These are phyloP conservation scores for Calonectria naviculata DNA, from an alignment of 2,329 filamentous ascomycete species.

Conservation along the genomic window DNA sequence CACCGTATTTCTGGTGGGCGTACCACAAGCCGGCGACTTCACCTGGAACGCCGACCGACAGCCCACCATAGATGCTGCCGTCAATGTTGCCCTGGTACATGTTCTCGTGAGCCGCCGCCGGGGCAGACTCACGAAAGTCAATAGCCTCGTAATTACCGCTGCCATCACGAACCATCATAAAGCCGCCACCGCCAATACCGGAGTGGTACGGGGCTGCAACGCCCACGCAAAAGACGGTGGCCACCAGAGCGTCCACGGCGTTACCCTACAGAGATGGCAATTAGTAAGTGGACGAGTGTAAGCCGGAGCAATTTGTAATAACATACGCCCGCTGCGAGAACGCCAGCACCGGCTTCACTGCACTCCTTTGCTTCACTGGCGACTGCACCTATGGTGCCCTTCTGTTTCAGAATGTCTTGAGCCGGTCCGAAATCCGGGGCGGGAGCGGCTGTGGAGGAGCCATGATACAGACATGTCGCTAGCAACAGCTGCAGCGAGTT, in stretches of 20 bases:
- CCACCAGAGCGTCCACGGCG: constrained; percentile 81
- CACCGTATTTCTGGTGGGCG: constrained; percentile 78
- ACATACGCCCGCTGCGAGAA: constrained; percentile 65
- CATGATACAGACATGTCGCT: constrained; percentile 22
- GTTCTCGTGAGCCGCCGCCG: constrained; percentile 81
- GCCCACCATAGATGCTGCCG: constrained; percentile 76
- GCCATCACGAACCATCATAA: constrained; percentile 81
- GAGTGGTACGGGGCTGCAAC: constrained; percentile 82
- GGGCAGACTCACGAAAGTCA: constrained; percentile 91
- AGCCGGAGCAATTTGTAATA: background rate
- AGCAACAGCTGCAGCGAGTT: constrained; percentile 8
- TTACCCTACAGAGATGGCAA: constrained; percentile 64
- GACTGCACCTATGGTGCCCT: constrained; percentile 67
- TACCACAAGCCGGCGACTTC: constrained; percentile 84
- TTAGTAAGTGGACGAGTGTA: background rate
- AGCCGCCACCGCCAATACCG: constrained; percentile 91
- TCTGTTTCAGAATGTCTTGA: constrained; percentile 23
- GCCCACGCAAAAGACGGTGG: constrained; percentile 80
- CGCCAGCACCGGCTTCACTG: constrained; percentile 74
- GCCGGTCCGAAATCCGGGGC: background rate
- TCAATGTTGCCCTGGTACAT: constrained; percentile 83
- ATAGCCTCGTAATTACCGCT: constrained; percentile 86
- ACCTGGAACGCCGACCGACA: constrained; percentile 78
- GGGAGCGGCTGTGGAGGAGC: constrained; percentile 20
- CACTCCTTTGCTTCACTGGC: constrained; percentile 78